Base-by-base conservation (phyloP, 768 basidiomycete species). In the Mycena pura region DNA sequence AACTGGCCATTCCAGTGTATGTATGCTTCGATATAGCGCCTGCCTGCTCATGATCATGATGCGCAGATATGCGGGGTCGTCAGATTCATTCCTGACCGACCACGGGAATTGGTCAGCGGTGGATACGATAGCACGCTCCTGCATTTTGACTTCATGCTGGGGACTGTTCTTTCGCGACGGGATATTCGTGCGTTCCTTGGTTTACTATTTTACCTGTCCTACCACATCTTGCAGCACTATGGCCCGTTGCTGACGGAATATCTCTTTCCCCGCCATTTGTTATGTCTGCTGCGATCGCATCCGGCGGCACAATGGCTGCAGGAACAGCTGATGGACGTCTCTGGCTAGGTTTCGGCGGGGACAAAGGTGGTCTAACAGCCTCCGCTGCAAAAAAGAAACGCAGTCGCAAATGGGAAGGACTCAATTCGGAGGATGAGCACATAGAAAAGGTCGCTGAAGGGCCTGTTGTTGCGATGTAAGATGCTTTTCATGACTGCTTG, bases 301-400 rank as follows among this genome's bases (percentile, higher is more conserved):
- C 79, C 0, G 80, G 76, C 5, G 91, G 89, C 0, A 69, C 86
- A 29, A 69, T 93, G 17, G 90, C 86, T 14, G 89, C 85, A 6
- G 87, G 90, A 6, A 90, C 87, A 1, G 92, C 91, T 9, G 90
- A 93, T 69, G 92, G 92, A 4, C 84, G 85, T 36, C 68, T 93
- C 5, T 86, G 86, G 79, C 65, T 92, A 24, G 90, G 91, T 13
- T 81, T 82, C 10, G 86, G 91, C 3, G 91, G 89, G 6, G 87
- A 88, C 69, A 90, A 85, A 68, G 43, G 60, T 7, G 11, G 58
- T 36, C 67, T 13, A 47, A 62, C 57, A 59, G 71, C 62, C 41
- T 32, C 41, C 19, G 43, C 62, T n/a, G n/a, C n/a, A 10, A 79
- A 80, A 69, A 88, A 86, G 74, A 86, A 83, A 68, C 77, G 82